These are phyloP conservation scores for Aureobasidium vineae DNA, from an alignment of 2,329 filamentous ascomycete species.

Conservation along the genomic window DNA sequence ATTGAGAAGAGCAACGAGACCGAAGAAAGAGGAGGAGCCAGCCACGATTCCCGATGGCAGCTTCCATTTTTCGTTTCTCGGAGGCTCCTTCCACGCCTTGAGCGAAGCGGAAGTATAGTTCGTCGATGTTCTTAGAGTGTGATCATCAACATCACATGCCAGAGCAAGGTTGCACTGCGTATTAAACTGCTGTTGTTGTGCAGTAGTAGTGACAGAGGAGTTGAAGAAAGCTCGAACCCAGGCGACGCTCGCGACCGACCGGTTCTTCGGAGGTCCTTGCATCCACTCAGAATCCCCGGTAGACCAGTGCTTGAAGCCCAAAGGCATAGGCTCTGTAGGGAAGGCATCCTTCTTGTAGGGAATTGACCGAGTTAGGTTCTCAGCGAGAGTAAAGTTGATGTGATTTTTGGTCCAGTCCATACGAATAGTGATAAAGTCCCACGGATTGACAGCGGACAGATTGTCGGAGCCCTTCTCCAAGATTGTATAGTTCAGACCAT, in stretches of 20 bases:
- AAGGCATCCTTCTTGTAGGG: conserved; percentile 41
- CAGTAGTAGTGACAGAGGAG: conserved; percentile 43
- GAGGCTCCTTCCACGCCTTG: conserved; percentile 5
- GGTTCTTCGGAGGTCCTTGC: conserved; percentile 46
- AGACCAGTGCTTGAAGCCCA: conserved; percentile 52
- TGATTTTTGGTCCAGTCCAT: conserved; percentile 50
- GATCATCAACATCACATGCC: conserved; percentile 15
- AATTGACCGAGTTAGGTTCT: conserved; percentile 38
- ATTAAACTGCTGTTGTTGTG: conserved; percentile 4
- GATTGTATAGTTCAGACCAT: conserved; percentile 45
- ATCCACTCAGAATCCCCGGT: conserved; percentile 47
- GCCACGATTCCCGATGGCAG: not conserved
- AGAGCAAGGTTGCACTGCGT: not conserved
- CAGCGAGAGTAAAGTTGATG: conserved; percentile 47
- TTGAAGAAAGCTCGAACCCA: conserved; percentile 54
- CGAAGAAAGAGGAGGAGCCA: conserved; percentile 12
- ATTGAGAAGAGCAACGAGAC: conserved; percentile 8
- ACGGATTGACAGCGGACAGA: conserved; percentile 40
- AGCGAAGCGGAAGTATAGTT: conserved; percentile 12
- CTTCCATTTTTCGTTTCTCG: conserved; percentile 6
- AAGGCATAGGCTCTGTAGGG: conserved; percentile 44
- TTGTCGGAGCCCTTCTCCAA: conserved; percentile 24
- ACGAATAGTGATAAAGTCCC: conserved; percentile 48
- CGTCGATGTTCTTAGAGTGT: not conserved
- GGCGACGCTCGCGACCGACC: conserved; percentile 45